phyloP scores from a whole-genome alignment of 306 rosid genomes.

The Quillaja saponaria region DNA sequence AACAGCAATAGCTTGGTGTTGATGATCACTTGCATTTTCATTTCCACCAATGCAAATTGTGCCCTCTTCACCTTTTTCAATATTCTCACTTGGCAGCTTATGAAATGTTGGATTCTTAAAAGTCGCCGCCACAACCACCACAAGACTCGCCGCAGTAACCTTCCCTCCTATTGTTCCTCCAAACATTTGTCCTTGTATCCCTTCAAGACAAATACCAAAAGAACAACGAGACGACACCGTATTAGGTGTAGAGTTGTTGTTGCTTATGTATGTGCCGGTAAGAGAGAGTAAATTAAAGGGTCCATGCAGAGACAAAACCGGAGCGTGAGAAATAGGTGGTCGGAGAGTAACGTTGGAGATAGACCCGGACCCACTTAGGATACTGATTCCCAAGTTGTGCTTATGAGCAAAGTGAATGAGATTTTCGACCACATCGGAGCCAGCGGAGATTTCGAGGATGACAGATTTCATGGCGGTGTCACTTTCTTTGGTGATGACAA shows the following conservation, averaged over 20 bases:
- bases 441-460: constrained; percentile 46
- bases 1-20: background rate
- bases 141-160: constrained; percentile 41
- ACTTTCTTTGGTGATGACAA: constrained; percentile 33
- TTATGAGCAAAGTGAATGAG: constrained; percentile 38
- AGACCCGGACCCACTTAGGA: constrained; percentile 45
- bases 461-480: constrained; percentile 31
- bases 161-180: constrained; percentile 62
- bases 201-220: constrained; percentile 44
- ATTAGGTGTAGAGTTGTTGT: background rate
- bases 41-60: background rate
- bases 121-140: constrained; percentile 38
- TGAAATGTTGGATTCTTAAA: constrained; percentile 35
- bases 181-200: constrained; percentile 44
- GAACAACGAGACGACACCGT: constrained; percentile 1
- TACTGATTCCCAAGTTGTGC: constrained; percentile 27
- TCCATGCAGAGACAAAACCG: constrained; percentile 34
- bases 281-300: constrained; percentile 39
- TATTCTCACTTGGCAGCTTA: constrained; percentile 15
- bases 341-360: constrained; percentile 43
- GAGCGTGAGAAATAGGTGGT: constrained; percentile 20
- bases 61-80: background rate
- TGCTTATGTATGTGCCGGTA: constrained; percentile 25
- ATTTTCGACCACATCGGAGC: constrained; percentile 46
- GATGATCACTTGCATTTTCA: background rate